A percentile compares a stretch with the other conserved stretches of the same genome.
Conservation (phyloP, 2,329 filamentous ascomycete genomes). For the Aspergillus aculeatinus region DNA sequence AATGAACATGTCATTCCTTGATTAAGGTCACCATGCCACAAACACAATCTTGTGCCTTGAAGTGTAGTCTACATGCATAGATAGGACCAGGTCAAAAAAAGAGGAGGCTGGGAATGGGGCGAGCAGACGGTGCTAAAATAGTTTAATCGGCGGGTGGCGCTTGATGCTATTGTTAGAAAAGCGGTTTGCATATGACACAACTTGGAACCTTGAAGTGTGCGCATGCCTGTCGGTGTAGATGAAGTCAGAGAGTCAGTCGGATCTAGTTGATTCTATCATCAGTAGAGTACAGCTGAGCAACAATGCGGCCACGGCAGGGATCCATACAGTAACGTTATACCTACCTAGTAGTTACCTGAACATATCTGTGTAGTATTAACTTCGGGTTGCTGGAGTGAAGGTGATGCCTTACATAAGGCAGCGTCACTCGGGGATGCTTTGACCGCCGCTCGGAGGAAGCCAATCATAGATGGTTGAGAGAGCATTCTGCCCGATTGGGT, state of each 20-base stretch:
- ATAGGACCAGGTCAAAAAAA: slow-evolving; percentile 3
- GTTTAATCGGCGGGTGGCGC: not conserved
- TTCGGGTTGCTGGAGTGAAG: not conserved
- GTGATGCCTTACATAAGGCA: not conserved
- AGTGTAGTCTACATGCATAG: not conserved
- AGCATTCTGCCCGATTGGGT: slow-evolving; percentile 9
- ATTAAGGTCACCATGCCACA: not conserved
- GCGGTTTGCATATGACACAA: not conserved
- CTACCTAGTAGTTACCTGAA: too few relatives aligned
- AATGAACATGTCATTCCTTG: not conserved
- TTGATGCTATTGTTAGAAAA: slow-evolving; percentile 5
- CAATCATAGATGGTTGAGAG: too few relatives aligned
- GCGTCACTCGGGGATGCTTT: not conserved
- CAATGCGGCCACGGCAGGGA: too few relatives aligned
- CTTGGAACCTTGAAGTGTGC: not conserved
- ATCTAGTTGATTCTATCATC: too few relatives aligned
- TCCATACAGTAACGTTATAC: too few relatives aligned
- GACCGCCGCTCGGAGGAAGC: not conserved
- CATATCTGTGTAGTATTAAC: too few relatives aligned
- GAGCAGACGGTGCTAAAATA: slow-evolving; percentile 10
- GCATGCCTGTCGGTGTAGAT: not conserved
- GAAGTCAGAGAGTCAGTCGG: not conserved
- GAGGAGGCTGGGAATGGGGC: slow-evolving; percentile 17
- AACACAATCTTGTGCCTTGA: not conserved
- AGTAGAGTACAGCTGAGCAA: too few relatives aligned